Conservation (phyloP, 2,329 filamentous ascomycete species). For the Rhynchosporium agropyri region DNA sequence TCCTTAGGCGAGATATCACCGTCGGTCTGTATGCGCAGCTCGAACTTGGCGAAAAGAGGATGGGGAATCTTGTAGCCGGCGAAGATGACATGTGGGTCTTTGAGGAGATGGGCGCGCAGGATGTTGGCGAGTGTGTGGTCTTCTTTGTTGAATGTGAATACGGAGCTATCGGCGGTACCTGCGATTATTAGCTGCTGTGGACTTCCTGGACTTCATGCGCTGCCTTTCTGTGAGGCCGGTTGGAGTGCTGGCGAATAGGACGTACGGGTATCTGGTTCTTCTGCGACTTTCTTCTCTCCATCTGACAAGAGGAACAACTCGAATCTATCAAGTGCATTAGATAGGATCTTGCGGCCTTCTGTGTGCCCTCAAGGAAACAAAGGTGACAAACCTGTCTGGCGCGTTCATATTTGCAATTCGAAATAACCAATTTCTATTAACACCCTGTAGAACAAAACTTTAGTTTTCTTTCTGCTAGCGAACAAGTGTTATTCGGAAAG, state of each 20-base stretch:
- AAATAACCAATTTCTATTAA: not conserved
- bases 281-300: slow-evolving; percentile 91
- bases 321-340: slow-evolving; percentile 61
- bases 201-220: not conserved
- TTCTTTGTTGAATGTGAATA: slow-evolving; percentile 95
- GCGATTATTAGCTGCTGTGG: slow-evolving; percentile 14
- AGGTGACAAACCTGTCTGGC: slow-evolving; percentile 51
- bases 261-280: slow-evolving; percentile 86
- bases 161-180: slow-evolving; percentile 93
- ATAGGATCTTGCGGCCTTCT: not conserved
- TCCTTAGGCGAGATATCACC: slow-evolving; percentile 87
- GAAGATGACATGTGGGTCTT: slow-evolving; percentile 82
- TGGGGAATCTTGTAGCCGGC: slow-evolving; percentile 78
- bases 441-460: too few species aligned
- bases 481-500: not conserved
- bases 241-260: slow-evolving; percentile 24
- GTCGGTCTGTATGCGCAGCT: slow-evolving; percentile 88
- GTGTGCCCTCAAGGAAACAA: not conserved
- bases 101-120: slow-evolving; percentile 81
- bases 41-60: slow-evolving; percentile 54
- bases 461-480: too few species aligned
- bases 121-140: slow-evolving; percentile 96
- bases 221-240: not conserved
- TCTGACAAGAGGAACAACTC: slow-evolving; percentile 88
- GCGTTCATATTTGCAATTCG: slow-evolving; percentile 51